Percentiles rank a stretch among this genome's conserved stretches.
These are phyloP conservation scores for Bruguiera parviflora DNA, from an alignment of 345 rosid species.

Conservation along the genomic window DNA sequence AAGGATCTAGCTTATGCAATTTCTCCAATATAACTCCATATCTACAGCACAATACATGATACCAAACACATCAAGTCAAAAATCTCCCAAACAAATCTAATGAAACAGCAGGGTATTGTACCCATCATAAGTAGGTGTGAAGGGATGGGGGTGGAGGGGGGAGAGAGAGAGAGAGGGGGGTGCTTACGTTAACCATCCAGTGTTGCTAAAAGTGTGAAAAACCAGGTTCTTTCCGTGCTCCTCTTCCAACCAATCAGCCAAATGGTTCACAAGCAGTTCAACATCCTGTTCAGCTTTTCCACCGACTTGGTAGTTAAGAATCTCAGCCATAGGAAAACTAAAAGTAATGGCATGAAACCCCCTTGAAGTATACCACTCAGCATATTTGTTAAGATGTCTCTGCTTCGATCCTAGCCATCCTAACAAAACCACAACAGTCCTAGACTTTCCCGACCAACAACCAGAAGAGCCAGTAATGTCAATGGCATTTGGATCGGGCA, in stretches of 20 bases:
- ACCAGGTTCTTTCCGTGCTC: conserved; percentile 74
- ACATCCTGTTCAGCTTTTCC: conserved; percentile 89
- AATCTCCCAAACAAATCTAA: neutral
- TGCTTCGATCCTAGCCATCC: conserved; percentile 99
- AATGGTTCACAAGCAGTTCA: conserved; percentile 73
- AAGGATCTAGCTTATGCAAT: conserved; percentile 76
- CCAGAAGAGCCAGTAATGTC: conserved; percentile 51
- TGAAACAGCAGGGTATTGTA: neutral
- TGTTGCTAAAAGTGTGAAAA: conserved; percentile 97
- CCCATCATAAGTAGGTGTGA: neutral
- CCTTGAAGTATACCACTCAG: conserved; percentile 88
- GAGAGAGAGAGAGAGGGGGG: conserved; percentile 5
- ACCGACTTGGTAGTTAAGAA: conserved; percentile 81
- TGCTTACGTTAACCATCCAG: conserved; percentile 94
- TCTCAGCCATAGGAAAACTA: conserved; percentile 80
- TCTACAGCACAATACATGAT: conserved; percentile 34
- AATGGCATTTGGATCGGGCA: conserved; percentile 61
- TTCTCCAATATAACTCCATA: conserved; percentile 90
- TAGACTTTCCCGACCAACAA: conserved; percentile 57
- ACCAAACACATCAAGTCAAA: conserved; percentile 16
- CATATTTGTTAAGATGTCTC: conserved; percentile 87
- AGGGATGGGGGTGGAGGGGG: no score
- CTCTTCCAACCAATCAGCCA: conserved; percentile 92
- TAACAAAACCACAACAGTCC: conserved; percentile 85
- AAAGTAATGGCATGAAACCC: conserved; percentile 94